These are phyloP conservation scores for rapeseed (Brassica napus) DNA, from an alignment of 345 rosid genomes.

Conservation along the genomic window DNA sequence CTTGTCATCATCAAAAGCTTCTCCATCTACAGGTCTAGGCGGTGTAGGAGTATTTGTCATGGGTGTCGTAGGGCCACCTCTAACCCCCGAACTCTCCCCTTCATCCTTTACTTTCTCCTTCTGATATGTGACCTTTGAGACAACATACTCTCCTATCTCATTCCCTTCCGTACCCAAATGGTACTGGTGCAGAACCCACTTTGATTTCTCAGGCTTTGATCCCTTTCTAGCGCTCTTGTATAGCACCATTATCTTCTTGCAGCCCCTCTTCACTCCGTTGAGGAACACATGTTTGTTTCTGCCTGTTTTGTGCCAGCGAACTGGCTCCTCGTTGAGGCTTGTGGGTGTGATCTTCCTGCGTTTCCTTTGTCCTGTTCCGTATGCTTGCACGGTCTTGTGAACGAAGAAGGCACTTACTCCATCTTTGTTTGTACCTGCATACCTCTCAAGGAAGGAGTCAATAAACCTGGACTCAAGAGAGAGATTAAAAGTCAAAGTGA, in stretches of 20 bases:
- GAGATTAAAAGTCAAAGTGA: neutral
- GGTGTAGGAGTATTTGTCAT: conserved; percentile 61
- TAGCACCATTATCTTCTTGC: conserved; percentile 93
- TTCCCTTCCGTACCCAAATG: conserved; percentile 77
- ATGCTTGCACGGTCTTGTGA: conserved; percentile 76
- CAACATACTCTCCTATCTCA: conserved; percentile 76
- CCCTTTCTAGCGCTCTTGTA: conserved; percentile 74
- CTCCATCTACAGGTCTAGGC: conserved; percentile 42
- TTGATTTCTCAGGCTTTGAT: conserved; percentile 65
- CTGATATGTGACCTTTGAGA: conserved; percentile 73
- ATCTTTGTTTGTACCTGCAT: conserved; percentile 78
- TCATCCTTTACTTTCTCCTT: conserved; percentile 58
- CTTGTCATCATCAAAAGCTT: conserved; percentile 30
- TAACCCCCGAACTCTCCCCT: conserved; percentile 43
- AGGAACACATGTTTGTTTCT: conserved; percentile 65
- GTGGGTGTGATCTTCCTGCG: conserved; percentile 77
- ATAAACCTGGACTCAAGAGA: neutral
- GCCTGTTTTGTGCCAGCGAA: conserved; percentile 99
- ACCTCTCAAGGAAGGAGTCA: neutral
- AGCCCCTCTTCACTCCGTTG: conserved; percentile 69
- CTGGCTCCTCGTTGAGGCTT: conserved; percentile 50
- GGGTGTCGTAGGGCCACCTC: conserved; percentile 73
- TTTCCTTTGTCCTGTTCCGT: conserved; percentile 88
- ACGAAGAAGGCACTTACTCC: conserved; percentile 81
- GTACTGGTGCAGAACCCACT: conserved; percentile 92